Conservation (phyloP, 805 yeast genomes). For the Candida oleophila region DNA sequence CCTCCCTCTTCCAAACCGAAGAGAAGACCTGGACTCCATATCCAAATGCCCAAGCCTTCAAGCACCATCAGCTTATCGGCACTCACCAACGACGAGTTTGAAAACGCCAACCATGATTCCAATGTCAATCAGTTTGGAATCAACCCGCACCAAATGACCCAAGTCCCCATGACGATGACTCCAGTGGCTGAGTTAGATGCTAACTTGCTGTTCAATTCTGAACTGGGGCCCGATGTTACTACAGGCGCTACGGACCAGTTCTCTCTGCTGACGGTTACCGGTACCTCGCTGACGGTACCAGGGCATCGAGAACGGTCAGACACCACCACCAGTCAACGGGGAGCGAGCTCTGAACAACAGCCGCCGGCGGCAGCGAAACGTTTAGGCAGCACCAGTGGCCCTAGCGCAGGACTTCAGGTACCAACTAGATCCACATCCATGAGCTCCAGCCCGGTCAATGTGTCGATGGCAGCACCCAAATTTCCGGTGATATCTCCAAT, state of each 20-base stretch:
- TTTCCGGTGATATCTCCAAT: conserved; percentile 39
- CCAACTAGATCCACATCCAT: conserved; percentile 6
- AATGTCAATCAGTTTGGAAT: conserved; percentile 69
- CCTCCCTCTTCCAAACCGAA: conserved; percentile 21
- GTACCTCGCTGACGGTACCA: conserved; percentile 6
- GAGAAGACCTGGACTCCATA: conserved; percentile 54
- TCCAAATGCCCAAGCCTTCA: conserved; percentile 77
- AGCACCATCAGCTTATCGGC: conserved; percentile 33
- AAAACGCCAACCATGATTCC: conserved; percentile 17
- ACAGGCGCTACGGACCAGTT: no score
- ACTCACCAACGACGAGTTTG: conserved; percentile 31
- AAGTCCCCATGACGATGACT: conserved; percentile 69
- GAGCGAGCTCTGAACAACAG: conserved; percentile 4
- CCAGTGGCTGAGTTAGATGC: conserved; percentile 65
- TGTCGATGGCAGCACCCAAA: conserved; percentile 9
- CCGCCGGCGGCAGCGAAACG: conserved; percentile 16
- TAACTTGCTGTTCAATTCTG: conserved; percentile 8
- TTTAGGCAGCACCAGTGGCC: conserved; percentile 7
- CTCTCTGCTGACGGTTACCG: no score
- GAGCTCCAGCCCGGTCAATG: neutral
- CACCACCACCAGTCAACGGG: neutral
- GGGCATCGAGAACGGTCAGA: conserved; percentile 4
- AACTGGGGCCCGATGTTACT: no score
- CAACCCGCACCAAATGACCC: conserved; percentile 48
- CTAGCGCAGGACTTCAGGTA: conserved; percentile 3